Evolutionary conservation across 305 asterid genomes (phyloP), one percentile per base, ranked within the genome.

Genomic region (Andrographis paniculata): DNA sequence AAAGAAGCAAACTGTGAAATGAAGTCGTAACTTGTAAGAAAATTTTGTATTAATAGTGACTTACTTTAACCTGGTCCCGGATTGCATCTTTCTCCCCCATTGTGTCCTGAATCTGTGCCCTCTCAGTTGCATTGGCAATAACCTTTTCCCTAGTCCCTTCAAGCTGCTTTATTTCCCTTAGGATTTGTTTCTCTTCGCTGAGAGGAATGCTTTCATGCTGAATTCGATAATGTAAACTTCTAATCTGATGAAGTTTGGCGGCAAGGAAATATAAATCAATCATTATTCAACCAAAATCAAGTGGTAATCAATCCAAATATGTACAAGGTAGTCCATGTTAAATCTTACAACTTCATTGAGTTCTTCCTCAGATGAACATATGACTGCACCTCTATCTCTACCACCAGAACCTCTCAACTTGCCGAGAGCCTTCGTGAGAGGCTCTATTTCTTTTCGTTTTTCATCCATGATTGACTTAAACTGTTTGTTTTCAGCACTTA

Each of bases 201-300:
- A 84, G 73, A 55, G 86, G 74, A 59, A 80, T 84, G 74, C 86
- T 84, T 70, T 84, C 95, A 22, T 84, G 95, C 64, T 80, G 86
- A 62, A 84, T 84, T 55, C 79, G 81, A 50, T 75, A 74, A 21
- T 84, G 75, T 51, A 71, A 56, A 66, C 95, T 74, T 69, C 71
- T 84, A 41, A 84, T 71, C 95, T 84, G 68, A 50, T 43, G 35
- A 23, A 52, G 23, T 42, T 36, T 0, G 44, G 18, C 12, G 17
- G 17, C 31, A 18, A 30, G 17, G 17, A 21, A 33, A 11, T 11
- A 20, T 17, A 14, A 3, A 40, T 8, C 12, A 8, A 43, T 14
- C 13, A 11, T 6, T 33, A 33, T 6, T 27, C 6, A 27, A 27
- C n/a, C n/a, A n/a, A n/a, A n/a, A n/a, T n/a, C n/a, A 27, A 10